Conservation (phyloP, 371 early-diverging fungal genomes). For the Apophysomyces trapeziformis region DNA sequence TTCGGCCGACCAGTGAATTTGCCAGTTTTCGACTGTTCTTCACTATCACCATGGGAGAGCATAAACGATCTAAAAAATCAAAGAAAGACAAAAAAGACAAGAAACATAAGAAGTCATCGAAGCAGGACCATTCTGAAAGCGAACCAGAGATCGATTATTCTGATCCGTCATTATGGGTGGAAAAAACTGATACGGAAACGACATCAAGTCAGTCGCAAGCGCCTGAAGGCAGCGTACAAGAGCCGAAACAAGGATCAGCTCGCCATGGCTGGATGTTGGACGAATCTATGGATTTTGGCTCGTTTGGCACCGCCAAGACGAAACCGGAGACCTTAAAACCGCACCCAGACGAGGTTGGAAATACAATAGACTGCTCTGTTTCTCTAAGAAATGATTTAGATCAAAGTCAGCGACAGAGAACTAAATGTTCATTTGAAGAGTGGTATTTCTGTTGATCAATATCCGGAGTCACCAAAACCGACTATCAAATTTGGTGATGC, state of each 20-base stretch:
- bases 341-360: conserved; percentile 44
- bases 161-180: conserved; percentile 56
- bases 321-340: conserved; percentile 37
- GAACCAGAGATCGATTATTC: conserved; percentile 47
- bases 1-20: too few relatives aligned
- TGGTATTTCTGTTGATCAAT: conserved; percentile 52
- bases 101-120: conserved; percentile 37
- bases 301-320: conserved; percentile 34
- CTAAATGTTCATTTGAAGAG: conserved; percentile 53
- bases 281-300: conserved; percentile 47
- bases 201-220: conserved; percentile 19
- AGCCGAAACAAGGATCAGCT: conserved; percentile 18
- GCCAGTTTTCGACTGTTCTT: background rate
- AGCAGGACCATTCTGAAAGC: conserved; percentile 13
- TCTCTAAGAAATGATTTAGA: conserved; percentile 28
- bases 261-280: conserved; percentile 56
- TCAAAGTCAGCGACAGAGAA: conserved; percentile 55
- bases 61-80: conserved; percentile 39
- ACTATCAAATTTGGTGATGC: conserved; percentile 67
- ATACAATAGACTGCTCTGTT: background rate
- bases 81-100: conserved; percentile 41
- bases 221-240: background rate
- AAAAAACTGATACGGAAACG: conserved; percentile 25
- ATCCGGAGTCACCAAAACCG: conserved; percentile 42
- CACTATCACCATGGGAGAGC: conserved; percentile 40